A percentile compares a stretch with the other conserved stretches of the same genome.
phyloP scores from a whole-genome alignment of 1,139 yeast species.

The Geotrichum cucujoidarum region DNA sequence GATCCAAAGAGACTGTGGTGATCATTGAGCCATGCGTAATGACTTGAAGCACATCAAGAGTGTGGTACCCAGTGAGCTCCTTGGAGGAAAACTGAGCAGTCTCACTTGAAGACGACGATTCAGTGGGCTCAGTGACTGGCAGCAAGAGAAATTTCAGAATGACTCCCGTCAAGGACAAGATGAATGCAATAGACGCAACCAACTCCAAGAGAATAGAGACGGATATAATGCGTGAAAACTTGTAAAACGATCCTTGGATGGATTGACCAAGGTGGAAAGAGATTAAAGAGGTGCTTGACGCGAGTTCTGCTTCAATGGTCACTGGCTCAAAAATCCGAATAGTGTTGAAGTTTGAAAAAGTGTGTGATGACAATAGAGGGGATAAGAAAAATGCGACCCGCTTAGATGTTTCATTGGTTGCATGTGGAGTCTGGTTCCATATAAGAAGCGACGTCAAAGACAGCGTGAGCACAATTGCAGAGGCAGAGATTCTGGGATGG shows the following conservation, averaged over 20 bases:
- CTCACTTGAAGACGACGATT: constrained; percentile 17
- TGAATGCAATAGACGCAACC: constrained; percentile 41
- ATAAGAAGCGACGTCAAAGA: constrained; percentile 5
- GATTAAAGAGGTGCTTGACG: constrained; percentile 1
- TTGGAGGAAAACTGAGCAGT: constrained; percentile 40
- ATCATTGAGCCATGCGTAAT: constrained; percentile 51
- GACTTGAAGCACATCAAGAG: constrained; percentile 58
- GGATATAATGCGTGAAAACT: constrained; percentile 16
- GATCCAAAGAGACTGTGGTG: constrained; percentile 70
- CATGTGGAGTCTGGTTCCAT: constrained; percentile 15
- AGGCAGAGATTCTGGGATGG: constrained; percentile 17
- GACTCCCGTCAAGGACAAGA: constrained; percentile 40
- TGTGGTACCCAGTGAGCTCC: constrained; percentile 54
- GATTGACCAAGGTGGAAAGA: constrained; percentile 10
- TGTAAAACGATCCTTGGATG: constrained; percentile 15
- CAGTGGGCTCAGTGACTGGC: constrained; percentile 16
- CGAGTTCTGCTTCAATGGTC: constrained; percentile 13
- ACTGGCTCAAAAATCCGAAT: constrained; percentile 18
- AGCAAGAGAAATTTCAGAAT: constrained; percentile 36
- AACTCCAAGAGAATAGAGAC: constrained; percentile 42
- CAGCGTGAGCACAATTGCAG: constrained; percentile 6
- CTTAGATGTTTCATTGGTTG: constrained; percentile 1
- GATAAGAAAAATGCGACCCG: constrained; percentile 17
- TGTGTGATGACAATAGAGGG: constrained; percentile 8
- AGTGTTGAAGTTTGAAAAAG: constrained; percentile 7